Conservation (phyloP, 345 rosid species). For the Abelmoschus esculentus region DNA sequence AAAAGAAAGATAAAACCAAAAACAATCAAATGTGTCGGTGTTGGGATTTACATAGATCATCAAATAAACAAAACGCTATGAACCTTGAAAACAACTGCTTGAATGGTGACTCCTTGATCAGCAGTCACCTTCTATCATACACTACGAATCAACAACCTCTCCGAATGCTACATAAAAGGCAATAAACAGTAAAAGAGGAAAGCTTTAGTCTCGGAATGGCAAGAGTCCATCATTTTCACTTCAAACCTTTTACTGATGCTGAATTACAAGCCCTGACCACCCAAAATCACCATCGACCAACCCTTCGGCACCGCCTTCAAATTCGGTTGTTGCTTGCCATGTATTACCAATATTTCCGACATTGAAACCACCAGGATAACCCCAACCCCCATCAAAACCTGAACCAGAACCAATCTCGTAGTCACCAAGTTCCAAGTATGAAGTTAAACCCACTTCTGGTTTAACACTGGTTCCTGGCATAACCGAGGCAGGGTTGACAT, state of each 20-base stretch:
- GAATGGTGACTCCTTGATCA: neutral
- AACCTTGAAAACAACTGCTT: neutral
- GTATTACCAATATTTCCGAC: constrained; percentile 12
- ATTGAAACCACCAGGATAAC: constrained; percentile 20
- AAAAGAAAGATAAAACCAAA: too few relatives aligned
- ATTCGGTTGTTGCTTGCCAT: constrained; percentile 33
- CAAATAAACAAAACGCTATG: constrained; percentile 7
- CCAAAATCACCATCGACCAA: constrained; percentile 34
- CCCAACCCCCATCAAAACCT: constrained; percentile 35
- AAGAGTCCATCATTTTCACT: constrained; percentile 16
- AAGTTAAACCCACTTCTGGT: constrained; percentile 9
- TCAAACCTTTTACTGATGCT: constrained; percentile 33
- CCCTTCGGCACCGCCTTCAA: constrained; percentile 15
- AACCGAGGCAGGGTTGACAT: constrained; percentile 5
- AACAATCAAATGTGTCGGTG: too few relatives aligned
- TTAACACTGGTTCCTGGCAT: constrained; percentile 5
- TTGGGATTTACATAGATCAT: constrained; percentile 16
- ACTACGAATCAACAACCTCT: neutral
- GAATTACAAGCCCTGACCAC: constrained; percentile 49
- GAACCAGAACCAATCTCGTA: constrained; percentile 23
- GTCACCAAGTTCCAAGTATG: constrained; percentile 15
- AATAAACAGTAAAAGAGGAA: too few relatives aligned
- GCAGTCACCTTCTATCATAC: neutral
- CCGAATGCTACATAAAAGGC: too few relatives aligned
- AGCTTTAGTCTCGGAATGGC: neutral